phyloP scores from a whole-genome alignment of 192 early-diverging fungal genomes.

The Rhizophagus clarus region DNA sequence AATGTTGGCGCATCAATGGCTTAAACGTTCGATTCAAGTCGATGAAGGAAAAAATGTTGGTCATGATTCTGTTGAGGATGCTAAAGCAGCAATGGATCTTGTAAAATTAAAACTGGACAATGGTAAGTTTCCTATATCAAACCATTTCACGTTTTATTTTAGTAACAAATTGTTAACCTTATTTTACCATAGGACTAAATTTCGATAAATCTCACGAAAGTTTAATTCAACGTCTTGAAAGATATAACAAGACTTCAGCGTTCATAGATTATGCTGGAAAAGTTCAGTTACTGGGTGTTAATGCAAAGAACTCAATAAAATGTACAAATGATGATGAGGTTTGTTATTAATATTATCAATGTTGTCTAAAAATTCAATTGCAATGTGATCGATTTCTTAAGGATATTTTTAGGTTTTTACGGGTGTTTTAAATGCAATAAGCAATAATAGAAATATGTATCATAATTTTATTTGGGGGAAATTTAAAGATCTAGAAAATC shows the following conservation, averaged over 20 bases:
- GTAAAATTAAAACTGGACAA: constrained; percentile 56
- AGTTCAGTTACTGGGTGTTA: constrained; percentile 34
- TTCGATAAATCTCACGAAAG: constrained; percentile 36
- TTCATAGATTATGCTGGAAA: constrained; percentile 35
- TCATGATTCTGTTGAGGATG: constrained; percentile 75
- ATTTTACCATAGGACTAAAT: constrained; percentile 32
- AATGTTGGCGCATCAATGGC: constrained; percentile 49
- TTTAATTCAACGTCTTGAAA: constrained; percentile 30
- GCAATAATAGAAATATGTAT: background rate
- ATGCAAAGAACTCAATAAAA: constrained; percentile 28
- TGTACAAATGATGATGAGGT: constrained; percentile 10
- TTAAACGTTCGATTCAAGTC: constrained; percentile 61
- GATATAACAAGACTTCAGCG: constrained; percentile 34
- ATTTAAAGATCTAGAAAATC: constrained; percentile 35
- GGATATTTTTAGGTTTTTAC: background rate
- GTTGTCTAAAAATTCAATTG: background rate
- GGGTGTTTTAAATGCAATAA: background rate
- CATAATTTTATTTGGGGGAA: constrained; percentile 34
- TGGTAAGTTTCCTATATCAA: constrained; percentile 38
- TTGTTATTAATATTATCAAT: constrained; percentile 15
- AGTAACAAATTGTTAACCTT: constrained; percentile 40
- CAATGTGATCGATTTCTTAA: constrained; percentile 14
- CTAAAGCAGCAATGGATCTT: constrained; percentile 64
- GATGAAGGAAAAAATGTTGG: constrained; percentile 41
- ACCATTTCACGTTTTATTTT: constrained; percentile 39